Evolutionary conservation across 306 rosid species (phyloP).

Genomic region (Carpinus viminea): DNA sequence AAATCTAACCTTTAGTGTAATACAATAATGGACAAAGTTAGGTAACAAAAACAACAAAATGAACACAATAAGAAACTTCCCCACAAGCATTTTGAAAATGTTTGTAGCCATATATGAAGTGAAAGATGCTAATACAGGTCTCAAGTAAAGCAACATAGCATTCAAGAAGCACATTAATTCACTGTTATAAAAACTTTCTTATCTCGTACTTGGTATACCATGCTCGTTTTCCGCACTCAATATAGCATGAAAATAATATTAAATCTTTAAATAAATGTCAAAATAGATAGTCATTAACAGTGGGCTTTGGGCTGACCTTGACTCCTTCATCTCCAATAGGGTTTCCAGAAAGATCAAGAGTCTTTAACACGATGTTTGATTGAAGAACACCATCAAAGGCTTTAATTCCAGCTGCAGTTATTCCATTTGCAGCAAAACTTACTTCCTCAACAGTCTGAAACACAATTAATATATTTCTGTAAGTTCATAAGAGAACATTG

Average conservation of each 20-base stretch:
- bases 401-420: conserved; percentile 84
- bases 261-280: background rate
- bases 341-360: conserved; percentile 94
- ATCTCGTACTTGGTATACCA: background rate
- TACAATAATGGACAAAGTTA: conserved; percentile 17
- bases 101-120: background rate
- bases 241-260: conserved; percentile 8
- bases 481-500: conserved; percentile 11
- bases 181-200: background rate
- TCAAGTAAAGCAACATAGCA: background rate
- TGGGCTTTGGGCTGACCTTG: conserved; percentile 53
- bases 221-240: background rate
- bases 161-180: background rate
- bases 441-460: conserved; percentile 86
- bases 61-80: background rate
- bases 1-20: conserved; percentile 21
- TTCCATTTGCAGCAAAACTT: conserved; percentile 95
- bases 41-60: background rate
- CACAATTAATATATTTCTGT: conserved; percentile 22
- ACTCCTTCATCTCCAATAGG: conserved; percentile 94
- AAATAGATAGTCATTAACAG: conserved; percentile 8
- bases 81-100: background rate
- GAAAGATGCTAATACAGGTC: background rate
- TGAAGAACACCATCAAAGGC: conserved; percentile 98
- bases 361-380: conserved; percentile 74